These are phyloP conservation scores for Hyaloscypha variabilis DNA, from an alignment of 495 filamentous ascomycete genomes.

Conservation along the genomic window DNA sequence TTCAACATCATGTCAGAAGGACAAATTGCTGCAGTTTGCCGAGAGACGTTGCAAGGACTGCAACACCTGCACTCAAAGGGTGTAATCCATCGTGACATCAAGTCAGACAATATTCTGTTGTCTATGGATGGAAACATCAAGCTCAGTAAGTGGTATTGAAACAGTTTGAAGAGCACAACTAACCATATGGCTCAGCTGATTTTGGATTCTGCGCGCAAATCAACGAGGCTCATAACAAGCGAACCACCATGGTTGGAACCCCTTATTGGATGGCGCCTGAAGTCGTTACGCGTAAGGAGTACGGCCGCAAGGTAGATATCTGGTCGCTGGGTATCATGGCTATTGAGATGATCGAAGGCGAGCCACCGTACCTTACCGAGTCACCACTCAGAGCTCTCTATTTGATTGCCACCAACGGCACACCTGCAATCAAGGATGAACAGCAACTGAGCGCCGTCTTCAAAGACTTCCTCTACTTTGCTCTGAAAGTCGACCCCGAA, in stretches of 20 bases:
- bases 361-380: conserved; percentile 95
- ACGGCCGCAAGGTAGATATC: conserved; percentile 97
- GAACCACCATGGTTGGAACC: conserved; percentile 98
- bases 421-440: conserved; percentile 93
- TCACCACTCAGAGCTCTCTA: conserved; percentile 91
- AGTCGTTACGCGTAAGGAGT: conserved; percentile 95
- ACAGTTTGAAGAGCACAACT: not conserved
- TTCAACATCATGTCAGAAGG: conserved; percentile 99
- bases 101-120: conserved; percentile 95
- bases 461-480: conserved; percentile 85
- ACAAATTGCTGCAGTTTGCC: conserved; percentile 93
- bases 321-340: conserved; percentile 99
- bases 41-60: conserved; percentile 89
- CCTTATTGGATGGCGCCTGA: conserved; percentile 99
- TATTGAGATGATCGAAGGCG: conserved; percentile 99
- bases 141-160: conserved; percentile 70
- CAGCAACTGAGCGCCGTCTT: conserved; percentile 78
- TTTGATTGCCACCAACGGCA: conserved; percentile 96
- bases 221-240: conserved; percentile 94
- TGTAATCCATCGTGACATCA: conserved; percentile 98
- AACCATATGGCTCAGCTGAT: conserved; percentile 68
- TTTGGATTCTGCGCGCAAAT: conserved; percentile 99
- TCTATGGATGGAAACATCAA: conserved; percentile 98
- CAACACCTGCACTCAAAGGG: conserved; percentile 97
- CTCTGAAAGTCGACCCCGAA: conserved; percentile 93